These are phyloP conservation scores for Epichloe scottii DNA, from an alignment of 2,329 filamentous ascomycete species.

Conservation along the genomic window DNA sequence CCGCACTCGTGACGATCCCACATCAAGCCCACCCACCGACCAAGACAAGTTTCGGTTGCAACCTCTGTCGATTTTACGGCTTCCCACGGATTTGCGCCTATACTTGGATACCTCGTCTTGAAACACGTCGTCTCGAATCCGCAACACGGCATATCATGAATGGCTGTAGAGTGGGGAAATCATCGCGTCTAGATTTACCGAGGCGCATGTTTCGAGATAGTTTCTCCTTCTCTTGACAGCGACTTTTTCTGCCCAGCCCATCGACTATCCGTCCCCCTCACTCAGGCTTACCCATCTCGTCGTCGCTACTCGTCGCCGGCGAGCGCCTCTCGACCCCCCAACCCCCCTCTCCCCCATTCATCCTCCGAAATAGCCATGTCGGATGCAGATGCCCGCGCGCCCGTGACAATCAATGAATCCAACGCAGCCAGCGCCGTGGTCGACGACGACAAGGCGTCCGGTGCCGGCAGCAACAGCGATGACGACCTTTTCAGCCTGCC, in stretches of 20 bases:
- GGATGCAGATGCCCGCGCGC: neutral
- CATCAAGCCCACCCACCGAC: neutral
- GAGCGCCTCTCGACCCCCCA: too few species aligned
- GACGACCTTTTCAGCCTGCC: conserved; percentile 66
- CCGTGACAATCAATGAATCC: neutral
- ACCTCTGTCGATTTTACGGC: too few species aligned
- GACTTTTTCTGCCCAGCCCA: neutral
- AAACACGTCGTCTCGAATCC: neutral
- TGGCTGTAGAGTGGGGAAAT: neutral
- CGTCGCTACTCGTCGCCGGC: neutral
- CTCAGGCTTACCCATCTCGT: neutral
- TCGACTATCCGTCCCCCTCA: neutral
- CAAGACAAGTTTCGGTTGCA: too few species aligned
- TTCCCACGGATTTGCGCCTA: too few species aligned
- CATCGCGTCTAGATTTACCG: neutral
- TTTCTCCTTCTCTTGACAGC: conserved; percentile 4
- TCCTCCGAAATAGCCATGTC: conserved; percentile 1
- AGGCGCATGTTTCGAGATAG: conserved; percentile 3
- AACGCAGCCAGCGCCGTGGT: conserved; percentile 5
- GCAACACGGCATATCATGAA: conserved; percentile 5
- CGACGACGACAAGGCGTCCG: conserved; percentile 13
- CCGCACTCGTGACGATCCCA: conserved; percentile 3
- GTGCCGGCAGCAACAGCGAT: conserved; percentile 27
- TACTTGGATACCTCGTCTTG: neutral
- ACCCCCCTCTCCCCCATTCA: neutral